Evolutionary conservation across 805 yeast species (phyloP).

Genomic region (Pichia membranifaciens): DNA sequence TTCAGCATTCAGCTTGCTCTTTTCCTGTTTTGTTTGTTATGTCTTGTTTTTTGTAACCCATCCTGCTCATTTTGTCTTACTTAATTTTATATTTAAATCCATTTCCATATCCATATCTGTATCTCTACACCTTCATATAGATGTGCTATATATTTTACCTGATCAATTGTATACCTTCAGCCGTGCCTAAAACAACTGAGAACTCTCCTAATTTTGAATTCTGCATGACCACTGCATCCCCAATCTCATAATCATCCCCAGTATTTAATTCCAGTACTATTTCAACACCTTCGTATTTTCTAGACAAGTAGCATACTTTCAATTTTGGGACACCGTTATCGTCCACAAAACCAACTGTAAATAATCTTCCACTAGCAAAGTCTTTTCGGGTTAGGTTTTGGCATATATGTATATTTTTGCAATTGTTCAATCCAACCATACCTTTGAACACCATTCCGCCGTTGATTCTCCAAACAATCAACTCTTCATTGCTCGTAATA

Average conservation of each 20-base stretch:
- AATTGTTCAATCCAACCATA: neutral
- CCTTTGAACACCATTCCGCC: neutral
- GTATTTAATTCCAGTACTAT: neutral
- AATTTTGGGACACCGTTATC: constrained; percentile 18
- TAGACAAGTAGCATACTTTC: constrained; percentile 11
- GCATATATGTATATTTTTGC: neutral
- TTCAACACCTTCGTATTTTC: neutral
- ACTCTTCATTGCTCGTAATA: constrained; percentile 51
- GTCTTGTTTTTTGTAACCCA: too few species aligned
- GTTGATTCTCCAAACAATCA: constrained; percentile 21
- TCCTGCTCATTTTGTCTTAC: too few species aligned
- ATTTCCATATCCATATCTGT: too few species aligned
- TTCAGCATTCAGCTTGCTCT: too few species aligned
- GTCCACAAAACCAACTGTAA: constrained; percentile 10
- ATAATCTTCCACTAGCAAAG: constrained; percentile 5
- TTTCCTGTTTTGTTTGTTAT: too few species aligned
- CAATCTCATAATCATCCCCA: neutral
- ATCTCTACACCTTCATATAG: too few species aligned
- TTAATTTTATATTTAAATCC: too few species aligned
- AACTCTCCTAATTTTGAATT: constrained; percentile 22
- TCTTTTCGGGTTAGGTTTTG: constrained; percentile 3
- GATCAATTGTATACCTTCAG: neutral
- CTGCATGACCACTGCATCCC: neutral
- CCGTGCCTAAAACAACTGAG: constrained; percentile 13
- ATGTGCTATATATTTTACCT: neutral